phyloP scores from a whole-genome alignment of 495 filamentous ascomycete genomes.

The Copromyces sp. region DNA sequence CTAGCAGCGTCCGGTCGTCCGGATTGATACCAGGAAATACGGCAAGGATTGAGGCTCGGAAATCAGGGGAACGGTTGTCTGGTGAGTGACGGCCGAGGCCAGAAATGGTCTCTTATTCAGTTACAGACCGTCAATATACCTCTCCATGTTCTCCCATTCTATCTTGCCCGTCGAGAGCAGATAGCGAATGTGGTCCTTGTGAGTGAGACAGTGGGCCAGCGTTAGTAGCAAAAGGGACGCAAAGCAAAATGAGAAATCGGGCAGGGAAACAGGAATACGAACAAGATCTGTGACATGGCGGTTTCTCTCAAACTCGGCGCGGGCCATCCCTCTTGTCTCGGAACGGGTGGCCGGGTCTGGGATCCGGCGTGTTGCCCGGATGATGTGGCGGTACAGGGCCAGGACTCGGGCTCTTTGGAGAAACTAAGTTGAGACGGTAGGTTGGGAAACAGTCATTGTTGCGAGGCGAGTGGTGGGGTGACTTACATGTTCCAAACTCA shows the following conservation, averaged over 20 bases:
- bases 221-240: slow-evolving; percentile 5
- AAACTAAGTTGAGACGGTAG: slow-evolving; percentile 35
- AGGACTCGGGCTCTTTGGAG: slow-evolving; percentile 46
- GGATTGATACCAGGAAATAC: background rate
- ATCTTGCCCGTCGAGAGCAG: slow-evolving; percentile 47
- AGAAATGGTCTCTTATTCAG: background rate
- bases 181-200: slow-evolving; percentile 42
- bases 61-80: background rate
- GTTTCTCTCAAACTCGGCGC: slow-evolving; percentile 68
- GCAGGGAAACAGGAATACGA: slow-evolving; percentile 13
- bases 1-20: background rate
- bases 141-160: slow-evolving; percentile 50
- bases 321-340: slow-evolving; percentile 63
- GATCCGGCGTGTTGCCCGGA: slow-evolving; percentile 41
- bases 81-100: background rate
- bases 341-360: slow-evolving; percentile 41
- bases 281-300: slow-evolving; percentile 60
- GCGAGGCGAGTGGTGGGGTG: background rate
- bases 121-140: slow-evolving; percentile 46
- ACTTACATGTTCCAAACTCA: slow-evolving; percentile 44
- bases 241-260: background rate
- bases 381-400: slow-evolving; percentile 47
- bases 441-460: slow-evolving; percentile 1
- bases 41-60: background rate
- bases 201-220: background rate